Evolutionary conservation across 2,329 filamentous ascomycete genomes (phyloP).

Genomic region (Claviceps sp.): DNA sequence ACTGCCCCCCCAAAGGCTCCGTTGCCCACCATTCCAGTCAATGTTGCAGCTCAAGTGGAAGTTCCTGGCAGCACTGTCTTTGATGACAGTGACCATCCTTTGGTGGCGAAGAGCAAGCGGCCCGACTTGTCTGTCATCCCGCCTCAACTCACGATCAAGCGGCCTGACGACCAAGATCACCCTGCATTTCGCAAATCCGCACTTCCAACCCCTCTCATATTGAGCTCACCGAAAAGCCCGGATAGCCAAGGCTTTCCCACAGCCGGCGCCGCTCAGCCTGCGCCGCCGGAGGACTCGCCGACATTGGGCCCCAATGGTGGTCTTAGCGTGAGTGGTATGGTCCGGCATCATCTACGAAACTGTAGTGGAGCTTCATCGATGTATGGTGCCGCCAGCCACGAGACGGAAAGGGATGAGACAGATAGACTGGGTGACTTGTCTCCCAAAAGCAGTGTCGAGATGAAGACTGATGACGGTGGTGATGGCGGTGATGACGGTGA

Average conservation of each 20-base stretch:
- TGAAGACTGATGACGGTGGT: slow-evolving; percentile 21
- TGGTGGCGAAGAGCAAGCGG: slow-evolving; percentile 6
- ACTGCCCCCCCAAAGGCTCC: slow-evolving; percentile 13
- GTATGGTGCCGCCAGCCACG: slow-evolving; percentile 38
- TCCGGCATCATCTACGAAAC: slow-evolving; percentile 71
- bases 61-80: slow-evolving; percentile 26
- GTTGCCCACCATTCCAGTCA: slow-evolving; percentile 16
- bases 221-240: slow-evolving; percentile 14
- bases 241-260: slow-evolving; percentile 15
- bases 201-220: slow-evolving; percentile 28
- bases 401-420: slow-evolving; percentile 10
- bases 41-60: slow-evolving; percentile 21
- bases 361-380: slow-evolving; percentile 74
- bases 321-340: slow-evolving; percentile 71
- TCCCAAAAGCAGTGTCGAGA: background rate
- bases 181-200: slow-evolving; percentile 38
- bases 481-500: slow-evolving; percentile 32
- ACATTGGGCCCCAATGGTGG: slow-evolving; percentile 59
- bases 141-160: slow-evolving; percentile 27
- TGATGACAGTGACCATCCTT: slow-evolving; percentile 29
- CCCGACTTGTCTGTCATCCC: slow-evolving; percentile 9
- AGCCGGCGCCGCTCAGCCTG: slow-evolving; percentile 7
- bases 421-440: background rate
- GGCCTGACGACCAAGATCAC: slow-evolving; percentile 39
- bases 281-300: slow-evolving; percentile 51